Evolutionary conservation across 805 yeast genomes (phyloP).

Genomic region (Candida silvatica): DNA sequence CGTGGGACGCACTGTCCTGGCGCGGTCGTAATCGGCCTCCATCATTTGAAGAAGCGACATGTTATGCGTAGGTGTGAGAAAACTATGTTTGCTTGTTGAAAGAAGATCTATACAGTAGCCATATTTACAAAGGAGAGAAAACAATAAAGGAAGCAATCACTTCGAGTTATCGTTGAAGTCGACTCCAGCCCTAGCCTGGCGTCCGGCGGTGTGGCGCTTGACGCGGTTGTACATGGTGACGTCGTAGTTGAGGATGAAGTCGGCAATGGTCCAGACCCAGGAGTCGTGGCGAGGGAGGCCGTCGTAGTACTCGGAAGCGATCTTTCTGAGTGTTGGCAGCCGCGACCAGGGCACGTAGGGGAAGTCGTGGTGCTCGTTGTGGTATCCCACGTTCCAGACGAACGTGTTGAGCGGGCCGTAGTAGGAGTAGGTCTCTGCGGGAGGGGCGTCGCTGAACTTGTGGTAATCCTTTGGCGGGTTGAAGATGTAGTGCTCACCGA

Average conservation of each 20-base stretch:
- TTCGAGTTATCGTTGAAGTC: conserved; percentile 26
- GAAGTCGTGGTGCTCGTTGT: conserved; percentile 93
- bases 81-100: too few species aligned
- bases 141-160: conserved; percentile 7
- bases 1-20: too few species aligned
- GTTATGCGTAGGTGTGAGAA: too few species aligned
- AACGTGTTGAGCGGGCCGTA: conserved; percentile 71
- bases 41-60: too few species aligned
- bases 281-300: conserved; percentile 70
- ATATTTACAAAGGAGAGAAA: too few species aligned
- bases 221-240: conserved; percentile 78
- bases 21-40: too few species aligned
- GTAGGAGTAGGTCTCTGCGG: conserved; percentile 80
- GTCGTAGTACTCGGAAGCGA: conserved; percentile 76
- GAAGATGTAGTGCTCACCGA: conserved; percentile 86
- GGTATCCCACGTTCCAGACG: conserved; percentile 92
- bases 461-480: conserved; percentile 36
- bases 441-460: conserved; percentile 33
- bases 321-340: conserved; percentile 49
- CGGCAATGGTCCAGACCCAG: conserved; percentile 71
- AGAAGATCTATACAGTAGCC: too few species aligned
- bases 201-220: conserved; percentile 41
- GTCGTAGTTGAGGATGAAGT: conserved; percentile 59
- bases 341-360: conserved; percentile 90
- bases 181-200: conserved; percentile 24